Base-by-base conservation (phyloP, 179 eudicot genomes). In the Kewa caespitosa region DNA sequence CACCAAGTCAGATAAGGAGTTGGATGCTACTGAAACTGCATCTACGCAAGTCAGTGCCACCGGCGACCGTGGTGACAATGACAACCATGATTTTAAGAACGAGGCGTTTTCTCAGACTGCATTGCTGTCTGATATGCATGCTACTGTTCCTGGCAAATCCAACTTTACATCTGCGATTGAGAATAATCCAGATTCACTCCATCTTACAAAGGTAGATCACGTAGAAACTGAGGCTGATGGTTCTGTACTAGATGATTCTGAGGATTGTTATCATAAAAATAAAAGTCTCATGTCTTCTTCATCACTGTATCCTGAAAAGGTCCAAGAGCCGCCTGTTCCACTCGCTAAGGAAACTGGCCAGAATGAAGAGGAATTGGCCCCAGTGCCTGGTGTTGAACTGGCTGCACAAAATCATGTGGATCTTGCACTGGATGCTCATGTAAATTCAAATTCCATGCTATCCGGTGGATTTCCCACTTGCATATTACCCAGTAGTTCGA, bases 361-460 rank as follows among this genome's bases (percentile, higher is more conserved):
- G 69, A 76, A 82, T 80, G 85, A 68, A 36, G 55, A 78, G 71
- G 79, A 81, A 67, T 39, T 36, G 72, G 59, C 72, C 41, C 42
- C 46, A 41, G 78, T 34, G 46, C 66, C 59, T 66, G 67, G 39
- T 54, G 65, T 20, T 71, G 83, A 84, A 46, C 62, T 79, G 31
- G 78, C 65, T 43, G 43, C 48, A 34, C 68, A 65, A 60, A 67
- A 77, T 67, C 78, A 50, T 60, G 74, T 36, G 67, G 76, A 70
- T 73, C 79, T 69, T 75, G 78, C 63, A 67, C 83, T 31, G 50
- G 80, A 68, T 84, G 73, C 77, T 60, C 41, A 65, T 73, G 74
- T 74, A 43, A 78, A 48, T 60, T 67, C 64, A 32, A 69, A 54
- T 67, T 55, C 81, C 75, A 63, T 48, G 27, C 55, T 75, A 38